Percentiles rank a stretch among this genome's conserved stretches.
Evolutionary conservation across 305 asterid species (phyloP).

Genomic region (Lippia alba): DNA sequence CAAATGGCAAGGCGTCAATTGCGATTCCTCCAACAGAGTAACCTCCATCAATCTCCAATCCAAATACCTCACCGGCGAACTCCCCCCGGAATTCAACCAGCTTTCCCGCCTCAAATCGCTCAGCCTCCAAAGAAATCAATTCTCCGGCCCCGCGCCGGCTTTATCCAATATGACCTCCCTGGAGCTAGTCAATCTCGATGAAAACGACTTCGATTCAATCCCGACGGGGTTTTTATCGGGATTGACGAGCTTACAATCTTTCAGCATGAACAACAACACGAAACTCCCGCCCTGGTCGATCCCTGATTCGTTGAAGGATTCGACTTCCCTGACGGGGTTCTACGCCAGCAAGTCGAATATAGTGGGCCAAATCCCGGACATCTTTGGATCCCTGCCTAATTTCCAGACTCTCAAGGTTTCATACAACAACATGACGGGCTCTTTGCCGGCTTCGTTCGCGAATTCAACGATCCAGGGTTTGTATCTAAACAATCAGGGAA

Average conservation of each 20-base stretch:
- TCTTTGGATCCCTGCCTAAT: slow-evolving; percentile 61
- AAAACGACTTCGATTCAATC: slow-evolving; percentile 58
- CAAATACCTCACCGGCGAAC: slow-evolving; percentile 56
- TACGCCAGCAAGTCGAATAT: slow-evolving; percentile 57
- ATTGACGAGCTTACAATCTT: slow-evolving; percentile 51
- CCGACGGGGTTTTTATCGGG: slow-evolving; percentile 62
- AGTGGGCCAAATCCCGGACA: slow-evolving; percentile 68
- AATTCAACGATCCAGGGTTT: slow-evolving; percentile 58
- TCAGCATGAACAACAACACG: slow-evolving; percentile 58
- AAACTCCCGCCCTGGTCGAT: slow-evolving; percentile 67
- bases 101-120: slow-evolving; percentile 65
- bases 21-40: slow-evolving; percentile 53
- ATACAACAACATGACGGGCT: slow-evolving; percentile 70
- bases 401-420: slow-evolving; percentile 62
- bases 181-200: slow-evolving; percentile 56
- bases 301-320: slow-evolving; percentile 51
- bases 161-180: slow-evolving; percentile 52
- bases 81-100: slow-evolving; percentile 61
- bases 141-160: slow-evolving; percentile 68
- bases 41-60: slow-evolving; percentile 53
- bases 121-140: slow-evolving; percentile 57
- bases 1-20: slow-evolving; percentile 68
- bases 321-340: slow-evolving; percentile 49
- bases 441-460: slow-evolving; percentile 60
- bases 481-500: slow-evolving; percentile 69